Evolutionary conservation across 2,329 filamentous ascomycete genomes (phyloP), one percentile per base, ranked within the genome.

Genomic region (Xylaria sp.): DNA sequence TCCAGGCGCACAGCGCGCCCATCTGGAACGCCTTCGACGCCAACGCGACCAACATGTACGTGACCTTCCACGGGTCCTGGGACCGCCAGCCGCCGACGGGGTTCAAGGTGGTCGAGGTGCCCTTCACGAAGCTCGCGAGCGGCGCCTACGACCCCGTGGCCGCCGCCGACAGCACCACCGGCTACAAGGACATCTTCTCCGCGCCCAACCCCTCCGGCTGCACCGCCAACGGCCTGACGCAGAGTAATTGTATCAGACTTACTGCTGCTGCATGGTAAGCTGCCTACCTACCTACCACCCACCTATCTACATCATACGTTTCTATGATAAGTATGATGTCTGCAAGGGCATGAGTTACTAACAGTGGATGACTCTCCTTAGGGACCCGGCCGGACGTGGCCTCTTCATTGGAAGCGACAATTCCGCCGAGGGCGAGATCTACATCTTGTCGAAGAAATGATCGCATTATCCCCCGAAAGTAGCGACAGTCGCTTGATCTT

Each of bases 41-140:
- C 33, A 65, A 70, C 31, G 81, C 81, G 42, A 83, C 81, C 39
- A 84, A 82, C 33, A 84, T 86, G 36, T 90, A 85, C 81, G 80
- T 90, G 31, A 82, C 86, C 0, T 87, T 90, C 73, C 88, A 89
- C 74, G 88, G 88, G 2, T 86, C 83, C 64, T 90, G 88, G 86
- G 78, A 81, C 72, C 75, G 79, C 25, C 72, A 75, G 20, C 73
- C 73, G 3, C 77, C 80, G 1, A 75, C 75, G 17, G 80, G 80
- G 1, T 81, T 80, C 73, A 79, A 79, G 71, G 74, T 81, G 15
- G 73, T 78, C n/a, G 68, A 76, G 44, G 72, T 81, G 13, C 78
- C 78, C 3, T 81, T 80, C 58, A 73, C 67, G 1, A 65, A 56
- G 54, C 70, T 73, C 25, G 57, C 59, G 3, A 67, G 68, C 58